A percentile compares a stretch with the other conserved stretches of the same genome.
phyloP scores from a whole-genome alignment of 2,329 filamentous ascomycete genomes.

The Aspergillus amoenus region DNA sequence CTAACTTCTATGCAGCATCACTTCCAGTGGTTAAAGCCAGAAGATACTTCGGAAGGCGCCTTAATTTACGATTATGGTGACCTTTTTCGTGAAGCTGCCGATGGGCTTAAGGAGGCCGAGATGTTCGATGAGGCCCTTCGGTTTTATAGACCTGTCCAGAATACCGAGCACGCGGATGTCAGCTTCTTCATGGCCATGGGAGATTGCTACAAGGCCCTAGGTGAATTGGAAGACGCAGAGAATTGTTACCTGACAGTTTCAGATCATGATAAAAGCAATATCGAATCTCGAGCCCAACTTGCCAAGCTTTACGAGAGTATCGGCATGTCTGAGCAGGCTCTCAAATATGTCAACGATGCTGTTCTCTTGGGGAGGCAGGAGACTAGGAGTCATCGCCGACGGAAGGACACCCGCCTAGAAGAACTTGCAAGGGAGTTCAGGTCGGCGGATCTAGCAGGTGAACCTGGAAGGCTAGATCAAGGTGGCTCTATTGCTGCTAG shows the following conservation, averaged over 20 bases:
- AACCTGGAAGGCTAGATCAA: conserved; percentile 14
- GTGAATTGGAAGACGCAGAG: conserved; percentile 68
- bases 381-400: conserved; percentile 29
- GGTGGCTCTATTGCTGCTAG: conserved; percentile 9
- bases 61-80: conserved; percentile 69
- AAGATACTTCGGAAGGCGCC: conserved; percentile 51
- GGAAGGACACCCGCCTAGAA: conserved; percentile 39
- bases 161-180: conserved; percentile 49
- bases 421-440: conserved; percentile 42
- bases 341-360: conserved; percentile 74
- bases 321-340: conserved; percentile 71
- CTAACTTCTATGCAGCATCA: conserved; percentile 52
- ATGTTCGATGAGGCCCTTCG: conserved; percentile 56
- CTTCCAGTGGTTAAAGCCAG: conserved; percentile 68
- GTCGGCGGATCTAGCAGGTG: conserved; percentile 21
- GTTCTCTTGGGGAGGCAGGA: conserved; percentile 60
- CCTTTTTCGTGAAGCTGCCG: conserved; percentile 71
- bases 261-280: conserved; percentile 67
- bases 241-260: conserved; percentile 74
- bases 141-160: conserved; percentile 56
- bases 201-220: conserved; percentile 65
- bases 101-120: conserved; percentile 54
- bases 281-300: conserved; percentile 75
- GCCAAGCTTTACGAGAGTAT: conserved; percentile 80
- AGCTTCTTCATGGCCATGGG: conserved; percentile 52